A percentile compares a stretch with the other conserved stretches of the same genome.
phyloP scores from a whole-genome alignment of 1,284 basidiomycete genomes.

The Wallemia hederae region DNA sequence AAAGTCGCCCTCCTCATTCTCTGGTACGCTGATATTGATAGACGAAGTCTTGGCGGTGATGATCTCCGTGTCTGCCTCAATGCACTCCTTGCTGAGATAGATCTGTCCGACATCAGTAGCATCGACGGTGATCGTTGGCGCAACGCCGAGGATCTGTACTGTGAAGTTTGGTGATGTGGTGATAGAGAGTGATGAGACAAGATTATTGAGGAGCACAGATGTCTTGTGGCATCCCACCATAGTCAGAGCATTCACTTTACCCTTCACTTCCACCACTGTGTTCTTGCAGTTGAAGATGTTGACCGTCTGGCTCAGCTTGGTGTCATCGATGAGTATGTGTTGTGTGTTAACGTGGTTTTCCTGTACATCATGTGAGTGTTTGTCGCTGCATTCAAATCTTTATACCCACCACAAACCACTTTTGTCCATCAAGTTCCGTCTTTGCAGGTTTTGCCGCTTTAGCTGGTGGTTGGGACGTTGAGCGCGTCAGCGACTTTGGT shows the following conservation, averaged over 20 bases:
- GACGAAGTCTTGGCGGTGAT: slow-evolving; percentile 82
- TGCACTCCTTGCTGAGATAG: slow-evolving; percentile 58
- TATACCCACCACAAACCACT: slow-evolving; percentile 59
- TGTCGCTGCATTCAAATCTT: background rate
- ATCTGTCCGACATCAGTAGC: slow-evolving; percentile 84
- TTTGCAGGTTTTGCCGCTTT: slow-evolving; percentile 58
- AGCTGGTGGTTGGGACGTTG: background rate
- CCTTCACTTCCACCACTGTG: slow-evolving; percentile 56
- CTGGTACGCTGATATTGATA: slow-evolving; percentile 73
- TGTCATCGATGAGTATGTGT: slow-evolving; percentile 42
- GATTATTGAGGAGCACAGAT: slow-evolving; percentile 61
- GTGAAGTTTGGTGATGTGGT: slow-evolving; percentile 79
- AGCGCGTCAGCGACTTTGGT: slow-evolving; percentile 32
- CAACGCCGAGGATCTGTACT: slow-evolving; percentile 63
- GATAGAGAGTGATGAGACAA: slow-evolving; percentile 62
- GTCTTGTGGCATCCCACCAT: slow-evolving; percentile 69
- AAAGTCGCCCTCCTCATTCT: slow-evolving; percentile 55
- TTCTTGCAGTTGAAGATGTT: slow-evolving; percentile 81
- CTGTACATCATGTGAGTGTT: slow-evolving; percentile 18
- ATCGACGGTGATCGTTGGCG: slow-evolving; percentile 80
- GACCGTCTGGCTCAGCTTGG: slow-evolving; percentile 53
- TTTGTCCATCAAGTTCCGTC: slow-evolving; percentile 65
- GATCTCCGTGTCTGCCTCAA: slow-evolving; percentile 40
- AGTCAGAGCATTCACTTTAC: slow-evolving; percentile 88
- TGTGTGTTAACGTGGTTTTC: slow-evolving; percentile 76